Conservation (phyloP, 2,329 filamentous ascomycete species). For the Colletotrichum somersetense region DNA sequence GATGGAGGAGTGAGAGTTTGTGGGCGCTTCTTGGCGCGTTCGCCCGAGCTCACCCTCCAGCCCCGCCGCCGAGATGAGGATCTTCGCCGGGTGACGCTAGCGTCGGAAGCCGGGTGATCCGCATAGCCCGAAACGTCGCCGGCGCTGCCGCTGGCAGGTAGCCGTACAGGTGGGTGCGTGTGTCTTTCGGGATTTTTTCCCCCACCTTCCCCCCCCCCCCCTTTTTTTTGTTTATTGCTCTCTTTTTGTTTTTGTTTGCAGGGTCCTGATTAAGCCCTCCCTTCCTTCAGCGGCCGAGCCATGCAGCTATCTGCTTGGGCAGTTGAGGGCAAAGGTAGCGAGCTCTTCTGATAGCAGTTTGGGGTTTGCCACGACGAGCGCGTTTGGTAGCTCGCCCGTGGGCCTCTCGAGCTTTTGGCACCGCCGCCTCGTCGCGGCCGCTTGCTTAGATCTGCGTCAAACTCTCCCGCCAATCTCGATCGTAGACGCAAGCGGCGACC, state of each 20-base stretch:
- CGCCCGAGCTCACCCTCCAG: not conserved
- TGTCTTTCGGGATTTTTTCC: not conserved
- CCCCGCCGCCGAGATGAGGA: slow-evolving; percentile 34
- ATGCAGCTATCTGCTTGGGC: not conserved
- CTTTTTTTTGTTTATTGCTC: not conserved
- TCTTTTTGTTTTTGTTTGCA: not conserved
- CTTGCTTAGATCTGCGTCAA: not conserved
- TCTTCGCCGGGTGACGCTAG: slow-evolving; percentile 33
- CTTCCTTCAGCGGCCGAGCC: no score
- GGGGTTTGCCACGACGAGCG: not conserved
- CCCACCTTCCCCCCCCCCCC: no score
- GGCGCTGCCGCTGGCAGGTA: not conserved
- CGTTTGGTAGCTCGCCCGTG: not conserved
- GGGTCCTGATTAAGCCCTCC: not conserved
- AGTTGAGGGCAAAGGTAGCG: not conserved
- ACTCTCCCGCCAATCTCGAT: slow-evolving; percentile 1
- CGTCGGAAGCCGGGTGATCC: slow-evolving; percentile 29
- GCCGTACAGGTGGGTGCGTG: not conserved
- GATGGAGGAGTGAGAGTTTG: not conserved
- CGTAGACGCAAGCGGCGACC: slow-evolving; percentile 19
- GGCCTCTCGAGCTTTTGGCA: not conserved
- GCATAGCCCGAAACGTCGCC: slow-evolving; percentile 32
- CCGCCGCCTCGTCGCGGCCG: not conserved
- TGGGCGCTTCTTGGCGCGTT: not conserved
- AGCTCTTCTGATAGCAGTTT: not conserved